Percentiles rank a stretch among this genome's conserved stretches.
phyloP scores from a whole-genome alignment of 1,284 basidiomycete species.

The Fomitopsis betulina region DNA sequence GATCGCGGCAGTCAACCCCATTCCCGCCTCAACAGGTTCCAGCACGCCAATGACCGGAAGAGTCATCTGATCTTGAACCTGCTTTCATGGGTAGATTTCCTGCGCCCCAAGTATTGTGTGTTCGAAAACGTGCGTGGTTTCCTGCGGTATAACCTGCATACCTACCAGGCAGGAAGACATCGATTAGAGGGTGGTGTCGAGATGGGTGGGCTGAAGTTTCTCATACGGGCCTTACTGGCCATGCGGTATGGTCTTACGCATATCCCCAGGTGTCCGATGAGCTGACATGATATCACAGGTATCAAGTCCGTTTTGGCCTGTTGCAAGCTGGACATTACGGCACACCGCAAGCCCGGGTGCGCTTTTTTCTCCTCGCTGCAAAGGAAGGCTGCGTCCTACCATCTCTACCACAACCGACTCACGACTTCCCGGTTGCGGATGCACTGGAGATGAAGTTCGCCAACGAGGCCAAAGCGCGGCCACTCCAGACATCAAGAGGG shows the following conservation, averaged over 20 bases:
- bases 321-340: slow-evolving; percentile 73
- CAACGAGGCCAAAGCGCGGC: slow-evolving; percentile 33
- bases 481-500: slow-evolving; percentile 43
- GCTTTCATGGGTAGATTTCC: slow-evolving; percentile 60
- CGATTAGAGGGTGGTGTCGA: slow-evolving; percentile 54
- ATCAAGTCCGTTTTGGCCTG: slow-evolving; percentile 59
- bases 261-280: background rate
- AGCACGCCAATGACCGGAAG: slow-evolving; percentile 31
- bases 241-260: slow-evolving; percentile 46
- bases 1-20: slow-evolving; percentile 31
- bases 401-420: slow-evolving; percentile 62
- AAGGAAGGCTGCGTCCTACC: slow-evolving; percentile 49
- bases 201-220: slow-evolving; percentile 64
- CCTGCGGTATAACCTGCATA: slow-evolving; percentile 48
- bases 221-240: slow-evolving; percentile 51
- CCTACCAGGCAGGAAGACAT: slow-evolving; percentile 43
- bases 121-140: slow-evolving; percentile 77
- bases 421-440: slow-evolving; percentile 48
- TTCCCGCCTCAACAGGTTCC: slow-evolving; percentile 35
- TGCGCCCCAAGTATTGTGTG: slow-evolving; percentile 54
- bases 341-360: slow-evolving; percentile 60
- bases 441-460: slow-evolving; percentile 45
- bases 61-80: slow-evolving; percentile 51
- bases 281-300: slow-evolving; percentile 35
- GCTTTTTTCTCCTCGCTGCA: slow-evolving; percentile 70